Evolutionary conservation across 2,329 filamentous ascomycete species (phyloP).

Genomic region (Talaromyces funiculosus): DNA sequence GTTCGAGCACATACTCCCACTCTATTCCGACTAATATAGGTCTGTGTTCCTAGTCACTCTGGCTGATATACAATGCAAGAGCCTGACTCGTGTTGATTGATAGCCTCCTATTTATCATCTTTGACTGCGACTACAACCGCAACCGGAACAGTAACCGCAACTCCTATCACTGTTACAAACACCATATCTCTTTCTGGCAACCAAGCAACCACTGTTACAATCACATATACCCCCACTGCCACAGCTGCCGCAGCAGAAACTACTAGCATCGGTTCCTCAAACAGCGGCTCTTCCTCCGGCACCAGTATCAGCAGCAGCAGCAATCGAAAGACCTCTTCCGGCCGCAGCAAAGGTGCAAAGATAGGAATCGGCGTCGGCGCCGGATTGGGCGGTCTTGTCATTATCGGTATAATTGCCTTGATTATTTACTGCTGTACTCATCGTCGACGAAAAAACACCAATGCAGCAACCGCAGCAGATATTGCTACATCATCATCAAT

Average conservation of each 20-base stretch:
- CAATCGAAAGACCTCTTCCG: background rate
- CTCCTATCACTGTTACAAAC: background rate
- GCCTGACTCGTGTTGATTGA: background rate
- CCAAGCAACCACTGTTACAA: background rate
- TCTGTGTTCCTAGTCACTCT: background rate
- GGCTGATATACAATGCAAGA: background rate
- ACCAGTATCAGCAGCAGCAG: background rate
- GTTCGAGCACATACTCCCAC: slow-evolving; percentile 5
- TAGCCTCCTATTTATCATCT: background rate
- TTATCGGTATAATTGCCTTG: background rate
- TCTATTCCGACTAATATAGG: background rate
- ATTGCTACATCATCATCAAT: background rate
- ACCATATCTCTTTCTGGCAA: background rate
- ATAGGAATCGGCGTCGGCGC: slow-evolving; percentile 11
- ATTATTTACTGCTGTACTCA: slow-evolving; percentile 1
- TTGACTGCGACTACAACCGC: background rate
- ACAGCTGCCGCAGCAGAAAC: background rate
- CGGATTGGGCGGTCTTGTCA: slow-evolving; percentile 7
- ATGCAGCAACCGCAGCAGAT: background rate
- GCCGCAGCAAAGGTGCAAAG: slow-evolving; percentile 10
- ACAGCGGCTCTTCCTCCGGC: background rate
- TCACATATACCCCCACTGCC: slow-evolving; percentile 1
- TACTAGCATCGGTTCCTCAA: background rate
- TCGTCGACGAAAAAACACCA: background rate
- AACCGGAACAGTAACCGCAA: background rate